Evolutionary conservation across 2,329 filamentous ascomycete species (phyloP).

Genomic region (Fusarium foetens): DNA sequence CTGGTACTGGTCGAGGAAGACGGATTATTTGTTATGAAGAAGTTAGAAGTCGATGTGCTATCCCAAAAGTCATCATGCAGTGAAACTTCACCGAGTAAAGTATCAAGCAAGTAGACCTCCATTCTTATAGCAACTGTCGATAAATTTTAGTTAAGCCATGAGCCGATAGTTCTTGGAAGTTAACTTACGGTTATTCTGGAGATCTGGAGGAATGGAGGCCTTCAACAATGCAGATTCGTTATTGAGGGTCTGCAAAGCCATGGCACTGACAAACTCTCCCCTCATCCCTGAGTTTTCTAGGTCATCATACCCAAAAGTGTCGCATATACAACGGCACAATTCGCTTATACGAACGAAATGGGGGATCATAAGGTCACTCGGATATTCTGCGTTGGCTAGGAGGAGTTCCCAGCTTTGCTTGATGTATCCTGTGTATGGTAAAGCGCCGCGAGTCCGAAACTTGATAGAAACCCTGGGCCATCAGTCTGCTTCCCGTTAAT

Average conservation of each 20-base stretch:
- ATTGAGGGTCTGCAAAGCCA: slow-evolving; percentile 7
- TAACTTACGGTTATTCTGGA: background rate
- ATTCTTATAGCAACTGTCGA: slow-evolving; percentile 3
- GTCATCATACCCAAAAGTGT: slow-evolving; percentile 16
- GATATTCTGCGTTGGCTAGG: background rate
- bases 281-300: slow-evolving; percentile 3
- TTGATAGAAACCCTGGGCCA: slow-evolving; percentile 8
- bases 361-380: background rate
- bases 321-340: background rate
- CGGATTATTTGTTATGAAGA: background rate
- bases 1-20: background rate
- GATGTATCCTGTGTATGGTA: slow-evolving; percentile 13
- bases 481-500: rapidly evolving
- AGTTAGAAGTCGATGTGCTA: background rate
- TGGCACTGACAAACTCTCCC: slow-evolving; percentile 12
- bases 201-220: background rate
- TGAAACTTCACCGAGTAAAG: slow-evolving; percentile 7
- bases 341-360: background rate
- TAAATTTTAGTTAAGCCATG: rapidly evolving
- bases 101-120: slow-evolving; percentile 7
- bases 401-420: slow-evolving; percentile 6
- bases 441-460: slow-evolving; percentile 1
- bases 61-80: slow-evolving; percentile 20
- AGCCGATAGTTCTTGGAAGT: rapidly evolving
- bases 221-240: slow-evolving; percentile 5